A percentile compares a stretch with the other conserved stretches of the same genome.
These are phyloP conservation scores for Conoideocrella luteorostrata DNA, from an alignment of 2,329 filamentous ascomycete genomes.

Conservation along the genomic window DNA sequence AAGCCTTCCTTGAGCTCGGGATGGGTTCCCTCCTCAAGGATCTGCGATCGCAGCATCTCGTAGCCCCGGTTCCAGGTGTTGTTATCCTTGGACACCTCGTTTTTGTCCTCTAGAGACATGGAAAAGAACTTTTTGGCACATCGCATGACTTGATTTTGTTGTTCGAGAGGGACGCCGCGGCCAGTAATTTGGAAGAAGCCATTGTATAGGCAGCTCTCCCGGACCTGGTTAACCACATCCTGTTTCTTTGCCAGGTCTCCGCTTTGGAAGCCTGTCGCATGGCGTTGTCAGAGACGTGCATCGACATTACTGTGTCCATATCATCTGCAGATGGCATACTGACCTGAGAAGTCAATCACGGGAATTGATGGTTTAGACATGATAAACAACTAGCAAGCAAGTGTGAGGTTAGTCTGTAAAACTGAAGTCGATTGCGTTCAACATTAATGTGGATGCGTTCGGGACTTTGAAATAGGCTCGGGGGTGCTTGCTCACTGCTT, in stretches of 20 bases:
- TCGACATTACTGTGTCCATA: too few relatives aligned
- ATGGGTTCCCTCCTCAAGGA: constrained; percentile 34
- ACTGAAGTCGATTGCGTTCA: too few relatives aligned
- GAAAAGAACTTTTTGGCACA: constrained; percentile 40
- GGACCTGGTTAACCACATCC: constrained; percentile 19
- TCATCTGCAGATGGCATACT: too few relatives aligned
- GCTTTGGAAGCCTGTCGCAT: constrained; percentile 17
- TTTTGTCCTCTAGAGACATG: constrained; percentile 39
- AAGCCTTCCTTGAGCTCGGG: constrained; percentile 41
- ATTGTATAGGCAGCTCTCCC: constrained; percentile 36
- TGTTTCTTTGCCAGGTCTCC: constrained; percentile 18
- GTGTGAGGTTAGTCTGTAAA: too few relatives aligned
- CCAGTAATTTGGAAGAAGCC: constrained; percentile 49
- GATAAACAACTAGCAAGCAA: too few relatives aligned
- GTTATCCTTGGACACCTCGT: constrained; percentile 30
- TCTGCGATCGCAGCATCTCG: constrained; percentile 40
- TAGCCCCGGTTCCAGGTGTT: constrained; percentile 42
- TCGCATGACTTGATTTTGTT: constrained; percentile 35
- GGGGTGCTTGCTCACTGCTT: too few relatives aligned
- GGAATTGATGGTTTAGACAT: too few relatives aligned
- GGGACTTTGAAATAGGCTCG: too few relatives aligned
- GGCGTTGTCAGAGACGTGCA: too few relatives aligned
- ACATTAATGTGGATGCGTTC: too few relatives aligned
- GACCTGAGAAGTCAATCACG: too few relatives aligned
- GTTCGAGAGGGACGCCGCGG: constrained; percentile 34